Conservation (phyloP, 1,139 yeast species). For the Scheffersomyces cryptocercus region DNA sequence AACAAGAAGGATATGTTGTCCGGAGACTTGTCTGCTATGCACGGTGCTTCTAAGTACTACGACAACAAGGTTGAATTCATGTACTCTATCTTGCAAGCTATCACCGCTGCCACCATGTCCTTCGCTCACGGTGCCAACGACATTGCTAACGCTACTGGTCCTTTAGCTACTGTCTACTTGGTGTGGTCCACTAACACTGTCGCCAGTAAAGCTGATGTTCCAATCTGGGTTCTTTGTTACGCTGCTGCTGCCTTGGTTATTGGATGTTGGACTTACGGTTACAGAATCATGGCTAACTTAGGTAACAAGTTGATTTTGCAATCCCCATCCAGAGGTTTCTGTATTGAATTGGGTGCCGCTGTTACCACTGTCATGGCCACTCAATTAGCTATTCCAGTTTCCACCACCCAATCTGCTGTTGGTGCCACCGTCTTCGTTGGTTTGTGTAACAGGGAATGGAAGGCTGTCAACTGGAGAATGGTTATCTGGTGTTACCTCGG, state of each 20-base stretch:
- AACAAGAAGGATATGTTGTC: constrained; percentile 34
- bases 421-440: constrained; percentile 82
- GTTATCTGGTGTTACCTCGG: constrained; percentile 71
- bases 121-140: constrained; percentile 85
- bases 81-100: constrained; percentile 68
- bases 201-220: constrained; percentile 56
- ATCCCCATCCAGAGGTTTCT: constrained; percentile 80
- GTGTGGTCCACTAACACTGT: constrained; percentile 59
- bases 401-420: constrained; percentile 79
- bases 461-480: constrained; percentile 78
- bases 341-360: constrained; percentile 80
- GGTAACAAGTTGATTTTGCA: constrained; percentile 77
- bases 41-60: constrained; percentile 61
- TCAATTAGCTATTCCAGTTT: constrained; percentile 67
- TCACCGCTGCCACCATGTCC: constrained; percentile 79
- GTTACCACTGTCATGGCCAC: constrained; percentile 76
- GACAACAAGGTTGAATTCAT: constrained; percentile 72
- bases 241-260: constrained; percentile 68
- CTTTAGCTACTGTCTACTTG: constrained; percentile 64
- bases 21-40: constrained; percentile 51
- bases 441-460: constrained; percentile 63
- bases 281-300: constrained; percentile 67
- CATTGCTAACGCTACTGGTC: constrained; percentile 79
- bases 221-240: constrained; percentile 70
- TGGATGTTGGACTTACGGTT: constrained; percentile 76